Base-by-base conservation (phyloP, 108 stramenopile genomes). In the Asterionellopsis glacialis region DNA sequence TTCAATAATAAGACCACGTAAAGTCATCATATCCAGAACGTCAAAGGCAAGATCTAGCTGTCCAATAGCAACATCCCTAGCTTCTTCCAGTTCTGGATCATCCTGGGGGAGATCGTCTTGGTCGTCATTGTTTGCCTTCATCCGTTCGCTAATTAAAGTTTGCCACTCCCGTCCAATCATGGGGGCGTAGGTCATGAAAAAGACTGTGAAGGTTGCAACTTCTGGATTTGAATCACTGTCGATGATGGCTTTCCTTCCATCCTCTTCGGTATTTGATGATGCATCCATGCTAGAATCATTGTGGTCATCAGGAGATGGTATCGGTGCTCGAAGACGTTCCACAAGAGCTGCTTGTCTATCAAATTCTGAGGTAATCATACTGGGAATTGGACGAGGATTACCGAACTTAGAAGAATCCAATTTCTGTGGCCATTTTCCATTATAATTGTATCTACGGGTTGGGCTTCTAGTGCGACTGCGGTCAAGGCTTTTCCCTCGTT, bases 1-100 rank as follows among this genome's bases (percentile, higher is more conserved):
- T 58, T 94, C 90, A 11, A 76, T 49, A 50, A 70, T 50, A 11
- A 91, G 59, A 40, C 78, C 81, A 28, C 93, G 54, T 40, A 49
- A 42, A 6, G 65, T 49, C 88, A 88, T 82, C 62, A 73, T 77
- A 62, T 69, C 68, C 48, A 94, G 69, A 10, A 80, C 75, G 51
- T 89, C 67, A 62, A 88, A 87, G 25, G 86, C 93, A 28, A 94
- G 59, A 45, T 94, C 90, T 16, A 94, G 72, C 61, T 93, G 88
- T 27, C 85, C 87, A 41, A 73, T 72, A 1, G 90, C 90, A 67
- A 91, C 81, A n/a, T 77, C 81, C 44, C 79, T 67, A 22, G 88
- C 88, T 69, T 88, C 86, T 47, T 83, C 80, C 28, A 68, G 74
- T 48, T 88, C 82, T 44, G 68, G 67, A 33, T 23, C 52, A 26